Base-by-base conservation (phyloP, 495 filamentous ascomycete species). In the Xylaria longipes region DNA sequence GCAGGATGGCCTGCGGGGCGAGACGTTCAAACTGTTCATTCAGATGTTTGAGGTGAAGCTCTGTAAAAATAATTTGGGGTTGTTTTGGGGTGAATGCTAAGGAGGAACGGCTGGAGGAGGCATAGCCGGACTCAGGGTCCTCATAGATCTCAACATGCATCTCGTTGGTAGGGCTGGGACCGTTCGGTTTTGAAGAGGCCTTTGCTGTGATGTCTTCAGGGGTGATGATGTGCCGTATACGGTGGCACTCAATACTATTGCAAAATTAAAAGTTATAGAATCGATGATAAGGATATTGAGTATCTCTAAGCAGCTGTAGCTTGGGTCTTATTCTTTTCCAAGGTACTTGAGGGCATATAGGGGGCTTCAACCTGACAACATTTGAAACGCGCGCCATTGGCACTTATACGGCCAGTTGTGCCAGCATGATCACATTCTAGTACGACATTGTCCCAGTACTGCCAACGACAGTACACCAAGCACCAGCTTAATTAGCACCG, bases 11-110 rank as follows among this genome's bases (percentile, higher is more conserved):
- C 90, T 81, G 75, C 52, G 82, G 81, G 75, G 94, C 88, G 71
- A 97, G 90, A 75, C 88, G 88, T 74, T 93, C 89, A 69, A 98
- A 84, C 78, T 95, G 93, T 72, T 87, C 84, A 85, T 98, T 98
- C 73, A 98, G 82, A 81, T 94, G 94, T 75, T 92, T 91, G 64
- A 97, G 86, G 82, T 98, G 95, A 65, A 90, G 87, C 81, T 91
- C 91, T 68, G 93, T 94, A 87, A 98, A 94, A 79, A 90, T 89
- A 73, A 97, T 87, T 70, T 92, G 89, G 3, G 93, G 89, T 39
- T 4, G 58, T 25, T 14, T 41, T 5, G 35, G 15, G 9, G 12
- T 15, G 11, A 11, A 8, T 5, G 22, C n/a, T 2, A 62, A 62
- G 6, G 58, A 62, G 6, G 58, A 62, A 17, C 35, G 37, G 20